Evolutionary conservation across 306 rosid genomes (phyloP).

Genomic region (Prunus fruticosa): DNA sequence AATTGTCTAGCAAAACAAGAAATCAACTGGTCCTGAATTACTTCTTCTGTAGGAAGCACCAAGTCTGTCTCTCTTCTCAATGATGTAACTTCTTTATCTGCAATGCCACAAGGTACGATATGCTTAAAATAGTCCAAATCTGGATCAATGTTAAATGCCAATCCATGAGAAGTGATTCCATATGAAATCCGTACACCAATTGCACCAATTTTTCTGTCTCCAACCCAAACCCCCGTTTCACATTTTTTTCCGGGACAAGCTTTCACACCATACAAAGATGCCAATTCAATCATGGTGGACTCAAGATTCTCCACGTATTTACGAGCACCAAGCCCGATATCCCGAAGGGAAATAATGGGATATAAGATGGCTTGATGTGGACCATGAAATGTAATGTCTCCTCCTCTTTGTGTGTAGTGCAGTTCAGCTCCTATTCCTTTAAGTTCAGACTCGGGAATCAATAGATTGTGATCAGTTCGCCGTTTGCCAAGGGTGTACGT

Average conservation of each 20-base stretch:
- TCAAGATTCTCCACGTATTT: conserved; percentile 80
- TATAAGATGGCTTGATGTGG: conserved; percentile 81
- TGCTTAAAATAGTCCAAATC: conserved; percentile 72
- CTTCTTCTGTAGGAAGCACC: conserved; percentile 58
- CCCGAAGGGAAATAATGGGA: conserved; percentile 74
- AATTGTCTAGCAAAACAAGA: conserved; percentile 70
- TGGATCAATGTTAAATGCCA: conserved; percentile 89
- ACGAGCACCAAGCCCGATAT: conserved; percentile 70
- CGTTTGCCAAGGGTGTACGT: conserved; percentile 88
- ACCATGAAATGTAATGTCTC: conserved; percentile 92
- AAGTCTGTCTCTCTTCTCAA: conserved; percentile 59
- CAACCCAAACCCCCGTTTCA: conserved; percentile 91
- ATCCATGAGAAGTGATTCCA: conserved; percentile 84
- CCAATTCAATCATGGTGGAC: conserved; percentile 68
- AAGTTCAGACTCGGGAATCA: conserved; percentile 62
- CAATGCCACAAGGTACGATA: conserved; percentile 88
- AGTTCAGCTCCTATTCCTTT: conserved; percentile 71
- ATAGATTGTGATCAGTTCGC: conserved; percentile 68
- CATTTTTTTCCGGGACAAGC: conserved; percentile 60
- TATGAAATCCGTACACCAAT: conserved; percentile 72
- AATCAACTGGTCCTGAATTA: conserved; percentile 64
- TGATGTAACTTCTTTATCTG: conserved; percentile 78
- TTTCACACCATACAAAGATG: conserved; percentile 62
- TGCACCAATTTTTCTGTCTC: conserved; percentile 87
- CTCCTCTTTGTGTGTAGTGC: conserved; percentile 75